These are phyloP conservation scores for Hymenoscyphus repandus DNA, from an alignment of 2,329 filamentous ascomycete genomes.

Conservation along the genomic window DNA sequence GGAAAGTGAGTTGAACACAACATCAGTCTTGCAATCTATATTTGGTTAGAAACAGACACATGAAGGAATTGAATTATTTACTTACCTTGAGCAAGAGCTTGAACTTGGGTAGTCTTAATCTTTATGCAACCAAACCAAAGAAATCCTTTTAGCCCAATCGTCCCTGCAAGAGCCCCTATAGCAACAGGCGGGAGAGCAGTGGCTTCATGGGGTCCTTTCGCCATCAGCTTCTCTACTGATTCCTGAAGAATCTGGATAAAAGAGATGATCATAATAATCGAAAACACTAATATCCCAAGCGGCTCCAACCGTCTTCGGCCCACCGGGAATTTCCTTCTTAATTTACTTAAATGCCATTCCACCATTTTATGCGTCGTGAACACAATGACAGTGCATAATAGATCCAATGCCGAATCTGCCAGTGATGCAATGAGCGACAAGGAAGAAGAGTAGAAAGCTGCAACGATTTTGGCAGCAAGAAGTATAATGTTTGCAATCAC, in stretches of 20 bases:
- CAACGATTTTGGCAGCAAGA: constrained; percentile 47
- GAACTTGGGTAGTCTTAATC: constrained; percentile 56
- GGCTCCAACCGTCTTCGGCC: constrained; percentile 50
- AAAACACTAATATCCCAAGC: constrained; percentile 54
- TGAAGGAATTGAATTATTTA: background rate
- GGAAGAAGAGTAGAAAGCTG: constrained; percentile 47
- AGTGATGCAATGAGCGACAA: constrained; percentile 55
- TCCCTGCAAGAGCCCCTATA: constrained; percentile 49
- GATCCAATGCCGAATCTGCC: constrained; percentile 52
- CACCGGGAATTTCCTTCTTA: constrained; percentile 51
- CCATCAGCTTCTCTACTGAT: constrained; percentile 49
- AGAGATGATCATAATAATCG: constrained; percentile 57
- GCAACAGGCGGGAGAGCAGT: constrained; percentile 44
- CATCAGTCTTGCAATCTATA: constrained; percentile 54
- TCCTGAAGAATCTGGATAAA: constrained; percentile 56
- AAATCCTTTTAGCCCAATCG: constrained; percentile 51
- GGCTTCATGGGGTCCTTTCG: constrained; percentile 36
- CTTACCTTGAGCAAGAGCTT: constrained; percentile 48
- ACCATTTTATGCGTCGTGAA: constrained; percentile 53
- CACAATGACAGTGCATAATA: constrained; percentile 55
- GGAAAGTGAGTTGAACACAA: constrained; percentile 56
- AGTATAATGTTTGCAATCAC: constrained; percentile 52
- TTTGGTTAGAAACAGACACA: background rate
- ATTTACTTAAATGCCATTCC: constrained; percentile 46
- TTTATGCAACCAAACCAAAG: constrained; percentile 51